Base-by-base conservation (phyloP, 2,329 filamentous ascomycete species). In the Myriosclerotinia curreyana region DNA sequence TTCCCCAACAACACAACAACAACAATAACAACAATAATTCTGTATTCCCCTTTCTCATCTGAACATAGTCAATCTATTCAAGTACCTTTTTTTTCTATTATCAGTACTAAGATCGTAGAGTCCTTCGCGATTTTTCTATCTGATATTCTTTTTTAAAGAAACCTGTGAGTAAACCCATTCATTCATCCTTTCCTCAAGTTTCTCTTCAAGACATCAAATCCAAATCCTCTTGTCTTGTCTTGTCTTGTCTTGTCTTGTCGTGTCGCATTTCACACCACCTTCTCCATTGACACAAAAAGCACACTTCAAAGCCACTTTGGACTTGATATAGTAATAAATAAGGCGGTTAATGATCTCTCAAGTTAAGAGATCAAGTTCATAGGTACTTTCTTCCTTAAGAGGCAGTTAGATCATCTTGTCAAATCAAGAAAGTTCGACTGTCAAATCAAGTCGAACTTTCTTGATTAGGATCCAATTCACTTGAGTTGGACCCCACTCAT, bases 91-190 rank as follows among this genome's bases (percentile, higher is more conserved):
- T 44, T 36, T 28, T 49, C 20, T 46, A 14, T 4, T 7, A 50
- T 34, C 46, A 50, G 28, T 40, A 25, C 34, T 17, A 15, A 60
- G 36, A 14, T 64, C 49, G 49, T 50, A 36, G 25, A 60, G 49
- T 64, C 56, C 31, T 61, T 46, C 38, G 28, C 28, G n/a, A 54
- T 60, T 49, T 60, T 64, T 40, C 15, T 31, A 44, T 40, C 20
- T 38, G 62, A 34, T 31, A 53, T 20, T 46, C 11, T 25, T 11
- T 28, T 25, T 11, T 28, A 22, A 9, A 12, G 15, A 40, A 31
- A 28, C 44, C 11, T 60, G 56, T 53, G n/a, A 61, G 62, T 60
- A 31, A 64, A 15, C 20, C 15, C 48, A 55, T 51, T 15, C 44
- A 53, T 49, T 15, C 44, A 53, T 49, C n/a, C n/a, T 15, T 9